Percentiles rank a stretch among this genome's conserved stretches.
Evolutionary conservation across 1,284 basidiomycete genomes (phyloP).

Genomic region (Xanthoconium separans): DNA sequence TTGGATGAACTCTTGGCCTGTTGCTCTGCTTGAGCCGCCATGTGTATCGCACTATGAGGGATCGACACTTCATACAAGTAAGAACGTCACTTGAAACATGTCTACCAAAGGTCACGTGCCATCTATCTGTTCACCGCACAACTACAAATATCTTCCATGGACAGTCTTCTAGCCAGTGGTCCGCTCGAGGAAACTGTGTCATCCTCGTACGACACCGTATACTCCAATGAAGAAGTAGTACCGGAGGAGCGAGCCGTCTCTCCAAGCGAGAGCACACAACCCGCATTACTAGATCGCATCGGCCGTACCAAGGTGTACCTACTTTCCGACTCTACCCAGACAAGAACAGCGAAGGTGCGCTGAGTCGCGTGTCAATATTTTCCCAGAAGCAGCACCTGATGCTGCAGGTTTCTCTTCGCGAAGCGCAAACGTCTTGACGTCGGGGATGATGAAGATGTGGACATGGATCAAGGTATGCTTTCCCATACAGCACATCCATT

Average conservation of each 20-base stretch:
- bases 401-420: slow-evolving; percentile 39
- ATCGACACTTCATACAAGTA: background rate
- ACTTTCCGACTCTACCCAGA: slow-evolving; percentile 56
- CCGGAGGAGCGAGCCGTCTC: slow-evolving; percentile 23
- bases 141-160: slow-evolving; percentile 34
- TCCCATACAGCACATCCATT: background rate
- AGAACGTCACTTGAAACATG: background rate
- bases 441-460: slow-evolving; percentile 42
- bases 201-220: slow-evolving; percentile 50
- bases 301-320: slow-evolving; percentile 67
- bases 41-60: slow-evolving; percentile 22
- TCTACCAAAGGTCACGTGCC: slow-evolving; percentile 16
- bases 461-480: slow-evolving; percentile 43
- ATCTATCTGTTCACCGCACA: background rate
- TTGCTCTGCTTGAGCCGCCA: slow-evolving; percentile 47
- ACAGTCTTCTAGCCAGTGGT: slow-evolving; percentile 32
- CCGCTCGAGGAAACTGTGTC: slow-evolving; percentile 19
- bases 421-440: slow-evolving; percentile 56
- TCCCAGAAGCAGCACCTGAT: slow-evolving; percentile 44
- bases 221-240: slow-evolving; percentile 53
- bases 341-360: slow-evolving; percentile 69
- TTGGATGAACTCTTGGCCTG: slow-evolving; percentile 77
- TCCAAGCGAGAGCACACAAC: slow-evolving; percentile 22
- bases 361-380: slow-evolving; percentile 37
- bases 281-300: slow-evolving; percentile 60